Conservation (phyloP, 1,284 basidiomycete genomes). For the Pulchroboletus neoregius region DNA sequence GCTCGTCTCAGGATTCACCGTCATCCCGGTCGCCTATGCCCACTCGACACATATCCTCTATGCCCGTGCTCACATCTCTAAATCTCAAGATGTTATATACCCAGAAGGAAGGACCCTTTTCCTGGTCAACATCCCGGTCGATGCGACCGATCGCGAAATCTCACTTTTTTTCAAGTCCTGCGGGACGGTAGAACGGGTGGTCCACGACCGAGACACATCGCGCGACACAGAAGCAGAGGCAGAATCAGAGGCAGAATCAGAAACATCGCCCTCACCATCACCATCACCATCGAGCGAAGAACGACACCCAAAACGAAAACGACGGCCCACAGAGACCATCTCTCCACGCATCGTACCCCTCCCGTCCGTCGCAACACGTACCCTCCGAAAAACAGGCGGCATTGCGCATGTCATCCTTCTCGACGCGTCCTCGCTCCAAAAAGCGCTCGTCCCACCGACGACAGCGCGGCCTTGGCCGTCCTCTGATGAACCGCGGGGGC, state of each 20-base stretch:
- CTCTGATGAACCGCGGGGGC: conserved; percentile 57
- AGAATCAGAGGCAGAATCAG: conserved; percentile 11
- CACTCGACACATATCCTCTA: conserved; percentile 61
- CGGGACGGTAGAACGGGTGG: conserved; percentile 73
- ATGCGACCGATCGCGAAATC: conserved; percentile 76
- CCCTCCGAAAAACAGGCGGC: conserved; percentile 58
- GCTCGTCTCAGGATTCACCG: conserved; percentile 47
- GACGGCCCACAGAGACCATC: conserved; percentile 34
- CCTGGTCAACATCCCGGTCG: conserved; percentile 81
- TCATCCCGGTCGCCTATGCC: conserved; percentile 55
- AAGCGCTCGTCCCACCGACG: conserved; percentile 49
- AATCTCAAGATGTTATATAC: conserved; percentile 38
- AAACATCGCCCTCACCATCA: no score
- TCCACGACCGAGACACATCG: conserved; percentile 44
- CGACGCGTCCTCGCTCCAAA: conserved; percentile 65
- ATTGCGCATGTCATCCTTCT: conserved; percentile 77
- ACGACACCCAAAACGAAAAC: conserved; percentile 40
- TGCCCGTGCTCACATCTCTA: conserved; percentile 52
- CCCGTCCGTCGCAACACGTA: conserved; percentile 49
- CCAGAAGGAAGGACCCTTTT: conserved; percentile 79
- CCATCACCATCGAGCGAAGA: conserved; percentile 20
- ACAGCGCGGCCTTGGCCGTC: conserved; percentile 59
- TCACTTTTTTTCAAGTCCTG: conserved; percentile 66
- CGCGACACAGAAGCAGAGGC: conserved; percentile 26
- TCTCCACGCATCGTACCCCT: conserved; percentile 54